A percentile compares a stretch with the other conserved stretches of the same genome.
phyloP scores from a whole-genome alignment of 2,329 filamentous ascomycete species.

The Exophiala bonariae region DNA sequence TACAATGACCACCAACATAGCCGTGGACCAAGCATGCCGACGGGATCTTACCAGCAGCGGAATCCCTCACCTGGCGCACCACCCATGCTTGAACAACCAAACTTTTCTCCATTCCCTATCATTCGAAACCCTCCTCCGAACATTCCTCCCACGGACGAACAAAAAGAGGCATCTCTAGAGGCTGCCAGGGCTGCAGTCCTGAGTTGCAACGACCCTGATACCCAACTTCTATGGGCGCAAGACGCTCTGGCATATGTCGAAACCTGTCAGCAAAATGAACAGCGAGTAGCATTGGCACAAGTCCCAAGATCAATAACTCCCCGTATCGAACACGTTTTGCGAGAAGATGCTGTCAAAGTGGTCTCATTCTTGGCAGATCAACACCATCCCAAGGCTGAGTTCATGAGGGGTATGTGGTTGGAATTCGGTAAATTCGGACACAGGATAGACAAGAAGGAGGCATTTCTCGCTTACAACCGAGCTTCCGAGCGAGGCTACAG shows the following conservation, averaged over 20 bases:
- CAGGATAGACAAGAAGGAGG: constrained; percentile 90
- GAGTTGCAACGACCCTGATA: constrained; percentile 90
- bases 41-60: constrained; percentile 30
- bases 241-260: constrained; percentile 89
- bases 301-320: constrained; percentile 73
- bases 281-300: constrained; percentile 62
- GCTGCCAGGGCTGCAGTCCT: constrained; percentile 80
- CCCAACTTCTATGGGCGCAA: constrained; percentile 95
- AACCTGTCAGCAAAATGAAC: constrained; percentile 73
- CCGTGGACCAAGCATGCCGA: constrained; percentile 24
- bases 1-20: constrained; percentile 35
- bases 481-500: constrained; percentile 79
- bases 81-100: constrained; percentile 61
- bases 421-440: constrained; percentile 96
- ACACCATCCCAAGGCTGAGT: constrained; percentile 88
- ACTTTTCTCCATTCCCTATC: constrained; percentile 89
- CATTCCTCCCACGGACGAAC: constrained; percentile 89
- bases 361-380: constrained; percentile 87
- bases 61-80: constrained; percentile 53
- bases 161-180: constrained; percentile 87
- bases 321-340: constrained; percentile 82
- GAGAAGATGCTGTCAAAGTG: constrained; percentile 86
- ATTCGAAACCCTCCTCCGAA: constrained; percentile 77
- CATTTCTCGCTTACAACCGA: constrained; percentile 80
- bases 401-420: constrained; percentile 93